A percentile compares a stretch with the other conserved stretches of the same genome.
Evolutionary conservation across 2,329 filamentous ascomycete genomes (phyloP).

Genomic region (Fusarium chuoi): DNA sequence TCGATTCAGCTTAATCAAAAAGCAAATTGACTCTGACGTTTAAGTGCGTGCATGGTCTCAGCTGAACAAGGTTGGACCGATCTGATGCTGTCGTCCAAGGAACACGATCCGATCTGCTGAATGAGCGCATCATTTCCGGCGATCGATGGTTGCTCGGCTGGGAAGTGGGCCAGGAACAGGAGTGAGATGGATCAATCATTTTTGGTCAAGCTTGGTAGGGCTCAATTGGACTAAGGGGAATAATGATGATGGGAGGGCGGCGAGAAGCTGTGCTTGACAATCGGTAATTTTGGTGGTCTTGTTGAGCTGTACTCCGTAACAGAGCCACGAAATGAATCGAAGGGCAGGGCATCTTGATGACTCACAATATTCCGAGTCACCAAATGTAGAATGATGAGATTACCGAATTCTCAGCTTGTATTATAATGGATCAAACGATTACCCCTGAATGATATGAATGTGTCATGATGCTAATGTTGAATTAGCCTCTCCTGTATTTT

Average conservation of each 20-base stretch:
- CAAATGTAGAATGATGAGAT: not conserved
- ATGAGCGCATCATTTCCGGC: slow-evolving; percentile 33
- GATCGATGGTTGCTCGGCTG: slow-evolving; percentile 11
- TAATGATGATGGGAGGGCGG: not conserved
- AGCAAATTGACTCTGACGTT: slow-evolving; percentile 5
- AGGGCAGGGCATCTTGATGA: not conserved
- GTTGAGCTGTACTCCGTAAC: too few species aligned
- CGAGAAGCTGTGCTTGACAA: too few species aligned
- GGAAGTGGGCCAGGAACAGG: slow-evolving; percentile 19
- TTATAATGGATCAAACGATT: too few species aligned
- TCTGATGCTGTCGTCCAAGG: slow-evolving; percentile 23
- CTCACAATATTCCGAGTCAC: not conserved
- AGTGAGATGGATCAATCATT: not conserved
- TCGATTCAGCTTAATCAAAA: not conserved
- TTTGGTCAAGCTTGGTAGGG: not conserved
- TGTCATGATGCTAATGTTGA: not conserved
- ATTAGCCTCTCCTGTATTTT: not conserved
- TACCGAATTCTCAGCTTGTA: too few species aligned
- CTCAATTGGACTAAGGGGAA: not conserved
- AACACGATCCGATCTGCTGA: slow-evolving; percentile 21
- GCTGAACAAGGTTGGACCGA: slow-evolving; percentile 2
- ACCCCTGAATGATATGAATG: not conserved
- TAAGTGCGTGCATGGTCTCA: slow-evolving; percentile 26
- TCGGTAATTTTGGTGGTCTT: too few species aligned
- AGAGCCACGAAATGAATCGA: not conserved